These are phyloP conservation scores for Arthonia radiata DNA, from an alignment of 495 filamentous ascomycete genomes.

Conservation along the genomic window DNA sequence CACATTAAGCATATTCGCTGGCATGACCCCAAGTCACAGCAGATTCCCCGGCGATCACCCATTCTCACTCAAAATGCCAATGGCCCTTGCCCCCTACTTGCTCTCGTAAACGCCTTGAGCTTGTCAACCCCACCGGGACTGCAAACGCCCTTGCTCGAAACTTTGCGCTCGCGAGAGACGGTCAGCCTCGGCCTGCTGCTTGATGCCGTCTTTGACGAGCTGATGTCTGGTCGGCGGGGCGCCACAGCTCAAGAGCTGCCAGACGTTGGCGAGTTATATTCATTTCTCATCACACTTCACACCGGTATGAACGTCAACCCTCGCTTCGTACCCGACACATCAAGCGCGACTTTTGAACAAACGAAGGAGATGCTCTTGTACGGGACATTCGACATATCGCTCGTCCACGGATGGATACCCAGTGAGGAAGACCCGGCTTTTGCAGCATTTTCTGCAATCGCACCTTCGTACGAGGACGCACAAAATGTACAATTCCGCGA, in stretches of 20 bases:
- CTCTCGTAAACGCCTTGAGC: constrained; percentile 76
- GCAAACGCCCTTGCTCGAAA: constrained; percentile 48
- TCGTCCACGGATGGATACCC: constrained; percentile 89
- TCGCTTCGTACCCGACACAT: constrained; percentile 32
- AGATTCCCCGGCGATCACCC: constrained; percentile 32
- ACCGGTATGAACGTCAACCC: constrained; percentile 98
- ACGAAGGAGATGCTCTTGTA: constrained; percentile 73
- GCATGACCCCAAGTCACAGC: constrained; percentile 20
- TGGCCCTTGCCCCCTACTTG: constrained; percentile 79
- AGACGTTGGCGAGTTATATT: constrained; percentile 66
- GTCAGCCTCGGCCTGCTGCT: constrained; percentile 65
- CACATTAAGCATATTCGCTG: constrained; percentile 46
- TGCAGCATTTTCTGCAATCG: constrained; percentile 40
- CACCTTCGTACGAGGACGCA: constrained; percentile 67
- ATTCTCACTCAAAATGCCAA: constrained; percentile 82
- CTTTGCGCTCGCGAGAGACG: constrained; percentile 56
- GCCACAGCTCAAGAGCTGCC: constrained; percentile 34
- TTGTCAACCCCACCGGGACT: constrained; percentile 41
- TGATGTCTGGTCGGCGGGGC: constrained; percentile 40
- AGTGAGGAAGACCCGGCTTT: constrained; percentile 33
- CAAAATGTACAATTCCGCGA: constrained; percentile 70
- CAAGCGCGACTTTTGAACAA: constrained; percentile 52
- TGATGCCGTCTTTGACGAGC: constrained; percentile 72
- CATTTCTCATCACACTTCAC: constrained; percentile 68
- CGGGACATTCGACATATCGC: constrained; percentile 58